Base-by-base conservation (phyloP, 345 rosid species). In the Populus pruinosa region DNA sequence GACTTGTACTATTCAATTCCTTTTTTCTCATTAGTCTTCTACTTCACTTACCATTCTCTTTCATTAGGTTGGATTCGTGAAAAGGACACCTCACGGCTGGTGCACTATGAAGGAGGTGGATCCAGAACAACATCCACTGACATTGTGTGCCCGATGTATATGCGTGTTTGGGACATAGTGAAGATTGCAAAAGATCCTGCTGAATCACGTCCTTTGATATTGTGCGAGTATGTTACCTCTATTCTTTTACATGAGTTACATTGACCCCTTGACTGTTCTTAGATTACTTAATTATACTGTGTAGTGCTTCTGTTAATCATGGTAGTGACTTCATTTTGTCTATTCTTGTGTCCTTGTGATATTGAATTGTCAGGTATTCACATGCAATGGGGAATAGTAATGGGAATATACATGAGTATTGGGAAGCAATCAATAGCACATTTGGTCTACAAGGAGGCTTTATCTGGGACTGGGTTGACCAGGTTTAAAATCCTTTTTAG, bases 381-480 rank as follows among this genome's bases (percentile, higher is more conserved):
- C 99, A 96, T 89, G 82, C 99, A 73, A 91, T 96, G 99, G 99
- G 97, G 67, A 96, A 96, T 85, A 96, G 99, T 89, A 90, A 73
- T 72, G 99, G 99, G 53, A 96, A 93, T 84, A 83, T 96, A 70
- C 84, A 82, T 62, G 91, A 91, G 79, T 96, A 96, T 80, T 96
- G 99, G 99, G 92, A 92, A 82, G 98, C 98, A 71, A 93, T 93
- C 83, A 96, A 96, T 78, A 86, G 79, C 79, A 91, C 91, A 36
- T 96, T 96, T 78, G 99, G 99, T 84, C 96, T 96, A 61, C 99
- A 96, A 86, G 99, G 99, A 83, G 99, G 99, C 67, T 93, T 96
- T 84, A 93, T 96, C 80, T 96, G 99, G 99, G 99, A 96, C 1
- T 96, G 99, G 99, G 96, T 84, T 83, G 99, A 96, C 79, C 94